A percentile compares a stretch with the other conserved stretches of the same genome.
These are phyloP conservation scores for Cryptococcus deneoformans DNA, from an alignment of 1,284 basidiomycete genomes.

Conservation along the genomic window DNA sequence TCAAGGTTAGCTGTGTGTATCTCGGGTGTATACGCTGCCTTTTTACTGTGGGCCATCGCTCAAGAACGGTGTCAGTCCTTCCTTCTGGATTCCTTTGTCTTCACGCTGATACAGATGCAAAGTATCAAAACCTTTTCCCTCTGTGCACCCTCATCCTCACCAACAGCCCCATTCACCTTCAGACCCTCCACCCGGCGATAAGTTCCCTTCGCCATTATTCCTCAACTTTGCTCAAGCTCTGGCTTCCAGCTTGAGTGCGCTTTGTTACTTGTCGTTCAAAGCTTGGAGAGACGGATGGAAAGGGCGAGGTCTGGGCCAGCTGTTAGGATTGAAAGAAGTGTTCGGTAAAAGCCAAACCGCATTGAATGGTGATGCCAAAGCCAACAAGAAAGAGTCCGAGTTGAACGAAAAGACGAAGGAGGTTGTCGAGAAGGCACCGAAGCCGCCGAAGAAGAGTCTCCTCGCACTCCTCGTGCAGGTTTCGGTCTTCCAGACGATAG, in stretches of 20 bases:
- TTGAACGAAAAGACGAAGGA: background rate
- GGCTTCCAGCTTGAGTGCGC: constrained; percentile 72
- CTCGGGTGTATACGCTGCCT: constrained; percentile 49
- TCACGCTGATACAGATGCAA: background rate
- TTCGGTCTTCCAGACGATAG: constrained; percentile 81
- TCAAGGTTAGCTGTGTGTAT: constrained; percentile 44
- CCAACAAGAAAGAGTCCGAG: background rate
- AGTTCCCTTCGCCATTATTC: constrained; percentile 83
- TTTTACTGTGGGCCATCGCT: constrained; percentile 78
- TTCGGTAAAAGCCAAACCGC: background rate
- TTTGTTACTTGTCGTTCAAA: constrained; percentile 68
- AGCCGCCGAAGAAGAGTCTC: constrained; percentile 26
- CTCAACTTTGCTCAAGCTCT: constrained; percentile 84
- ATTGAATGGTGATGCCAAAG: background rate
- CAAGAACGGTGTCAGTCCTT: constrained; percentile 74
- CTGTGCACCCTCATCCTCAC: constrained; percentile 52
- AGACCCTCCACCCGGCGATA: constrained; percentile 56
- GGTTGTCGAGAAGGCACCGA: background rate
- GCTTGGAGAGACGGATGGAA: constrained; percentile 22
- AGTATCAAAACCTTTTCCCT: constrained; percentile 82
- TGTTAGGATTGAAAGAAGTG: constrained; percentile 29
- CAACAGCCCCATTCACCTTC: constrained; percentile 14
- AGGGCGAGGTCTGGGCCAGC: background rate
- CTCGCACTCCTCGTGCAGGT: constrained; percentile 68
- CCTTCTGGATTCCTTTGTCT: background rate